Percentiles rank a stretch among this genome's conserved stretches.
phyloP scores from a whole-genome alignment of 1,139 yeast genomes.

The Taphrina communis region DNA sequence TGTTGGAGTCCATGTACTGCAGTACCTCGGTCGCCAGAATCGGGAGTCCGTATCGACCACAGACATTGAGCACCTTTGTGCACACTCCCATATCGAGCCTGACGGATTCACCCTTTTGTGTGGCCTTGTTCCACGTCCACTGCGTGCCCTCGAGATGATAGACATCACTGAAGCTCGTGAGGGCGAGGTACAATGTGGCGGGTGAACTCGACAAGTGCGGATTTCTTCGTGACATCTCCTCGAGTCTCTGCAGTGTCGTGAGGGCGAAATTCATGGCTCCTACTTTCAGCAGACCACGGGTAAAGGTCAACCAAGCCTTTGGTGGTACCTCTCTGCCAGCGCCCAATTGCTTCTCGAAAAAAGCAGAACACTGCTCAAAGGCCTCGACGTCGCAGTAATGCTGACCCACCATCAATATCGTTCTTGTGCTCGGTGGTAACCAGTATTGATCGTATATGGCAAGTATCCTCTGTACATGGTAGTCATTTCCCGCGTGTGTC shows the following conservation, averaged over 20 bases:
- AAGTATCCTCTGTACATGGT: not conserved
- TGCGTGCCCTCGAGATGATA: slow-evolving; percentile 18
- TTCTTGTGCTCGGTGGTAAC: not conserved
- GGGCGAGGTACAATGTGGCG: slow-evolving; percentile 16
- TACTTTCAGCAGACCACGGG: not conserved
- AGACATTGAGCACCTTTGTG: slow-evolving; percentile 22
- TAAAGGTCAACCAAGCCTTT: slow-evolving; percentile 15
- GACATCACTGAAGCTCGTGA: slow-evolving; percentile 16
- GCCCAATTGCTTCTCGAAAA: slow-evolving; percentile 4
- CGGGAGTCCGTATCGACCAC: slow-evolving; percentile 30
- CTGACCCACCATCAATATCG: not conserved
- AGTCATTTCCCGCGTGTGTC: not conserved
- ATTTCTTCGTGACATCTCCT: not conserved
- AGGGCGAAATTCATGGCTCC: slow-evolving; percentile 19
- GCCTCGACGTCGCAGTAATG: slow-evolving; percentile 19
- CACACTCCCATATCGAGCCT: slow-evolving; percentile 13
- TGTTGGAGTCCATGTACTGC: slow-evolving; percentile 15
- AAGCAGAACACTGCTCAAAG: slow-evolving; percentile 26
- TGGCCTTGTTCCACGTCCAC: slow-evolving; percentile 19
- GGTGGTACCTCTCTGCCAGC: slow-evolving; percentile 14
- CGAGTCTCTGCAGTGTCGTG: slow-evolving; percentile 13
- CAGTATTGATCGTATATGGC: slow-evolving; percentile 10
- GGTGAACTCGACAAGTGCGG: not conserved
- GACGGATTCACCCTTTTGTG: not conserved
- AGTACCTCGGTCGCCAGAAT: slow-evolving; percentile 36